Evolutionary conservation across 148 eudicot genomes (phyloP), one percentile per base, ranked within the genome.

Genomic region (Drosera capensis): DNA sequence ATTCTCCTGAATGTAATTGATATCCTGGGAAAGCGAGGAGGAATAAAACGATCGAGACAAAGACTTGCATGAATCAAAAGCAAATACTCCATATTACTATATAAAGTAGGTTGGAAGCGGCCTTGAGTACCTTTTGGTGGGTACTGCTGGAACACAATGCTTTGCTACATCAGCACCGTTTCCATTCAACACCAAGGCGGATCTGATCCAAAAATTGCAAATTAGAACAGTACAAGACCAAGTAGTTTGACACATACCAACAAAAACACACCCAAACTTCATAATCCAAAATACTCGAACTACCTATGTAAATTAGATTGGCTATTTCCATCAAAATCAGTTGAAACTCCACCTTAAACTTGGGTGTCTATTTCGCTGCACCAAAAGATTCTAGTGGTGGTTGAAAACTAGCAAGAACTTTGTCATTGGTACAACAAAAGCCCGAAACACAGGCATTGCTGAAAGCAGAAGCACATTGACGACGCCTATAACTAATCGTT

Each of bases 1-100:
- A 65, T 65, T 44, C 35, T 65, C 42, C 70, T 54, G 46, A 65
- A 59, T 36, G 38, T 34, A 2, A 34, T 3, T 11, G 38, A 34
- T 34, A 34, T 11, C 38, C 38, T 34, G 13, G 7, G n/a, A n/a
- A 34, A 34, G 38, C 4, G n/a, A 34, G n/a, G 4, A 14, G 9
- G 38, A 11, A 3, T 34, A 34, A 3, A 9, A 3, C 31, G 9
- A 9, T 28, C 6, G 31, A 28, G 31, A 34, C 2, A 34, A 11
- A 34, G 2, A 3, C 1, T 34, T 34, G n/a, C 13, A 3, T 3
- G 1, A 34, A 11, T 34, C 38, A 11, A 3, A 34, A 28, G 31
- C 4, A 28, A 4, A 28, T 3, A 28, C 9, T 28, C 4, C 6
- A 28, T 3, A 11, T 14, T 8, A 14, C 38, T 34, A 11, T 13